Base-by-base conservation (phyloP, 371 early-diverging fungal genomes). In the Mucor saturninus region DNA sequence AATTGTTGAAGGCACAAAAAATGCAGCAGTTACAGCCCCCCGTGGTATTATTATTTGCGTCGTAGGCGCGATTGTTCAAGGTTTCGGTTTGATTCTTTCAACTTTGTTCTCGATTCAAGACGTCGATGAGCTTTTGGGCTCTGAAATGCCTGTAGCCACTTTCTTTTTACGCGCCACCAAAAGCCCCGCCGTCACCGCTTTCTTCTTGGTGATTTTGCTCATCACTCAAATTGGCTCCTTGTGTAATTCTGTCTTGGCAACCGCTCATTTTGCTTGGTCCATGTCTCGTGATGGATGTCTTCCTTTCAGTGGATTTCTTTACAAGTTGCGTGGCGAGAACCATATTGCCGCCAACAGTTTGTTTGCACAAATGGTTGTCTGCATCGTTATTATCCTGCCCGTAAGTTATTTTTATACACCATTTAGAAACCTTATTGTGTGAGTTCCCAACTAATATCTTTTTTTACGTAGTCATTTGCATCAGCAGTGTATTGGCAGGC, bases 1-100 rank as follows among this genome's bases (percentile, higher is more conserved):
- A 49, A 73, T 80, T 54, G 75, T 75, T 0, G 80, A 80, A 61
- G 80, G 77, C 10, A 80, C 80, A 3, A 67, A 75, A 42, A 70
- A 69, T 28, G 74, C 76, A 5, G 75, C 69, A 54, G 52, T 67
- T 21, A 77, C 76, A 26, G 80, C 76, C n/a, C 80, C 80, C 3
- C 71, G 74, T 5, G 80, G 80, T 26, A 80, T 80, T 32, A 58
- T 80, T n/a, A 64, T 74, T 13, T 72, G 72, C 51, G 71, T 80
- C 8, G 31, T 56, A n/a, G 62, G 68, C 54, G 71, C 80, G 10
- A 59, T 75, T 38, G 31, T 75, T 4, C 77, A 77, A 65, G 75
- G 75, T 4, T 56, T 75, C 46, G 64, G 67, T 14, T 54, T 80
- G 9, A 76, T 75, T 49, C 56, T 76, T 35, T 50, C 73, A 2